These are phyloP conservation scores for Neoascochyta sp. DNA, from an alignment of 2,329 filamentous ascomycete species.

Conservation along the genomic window DNA sequence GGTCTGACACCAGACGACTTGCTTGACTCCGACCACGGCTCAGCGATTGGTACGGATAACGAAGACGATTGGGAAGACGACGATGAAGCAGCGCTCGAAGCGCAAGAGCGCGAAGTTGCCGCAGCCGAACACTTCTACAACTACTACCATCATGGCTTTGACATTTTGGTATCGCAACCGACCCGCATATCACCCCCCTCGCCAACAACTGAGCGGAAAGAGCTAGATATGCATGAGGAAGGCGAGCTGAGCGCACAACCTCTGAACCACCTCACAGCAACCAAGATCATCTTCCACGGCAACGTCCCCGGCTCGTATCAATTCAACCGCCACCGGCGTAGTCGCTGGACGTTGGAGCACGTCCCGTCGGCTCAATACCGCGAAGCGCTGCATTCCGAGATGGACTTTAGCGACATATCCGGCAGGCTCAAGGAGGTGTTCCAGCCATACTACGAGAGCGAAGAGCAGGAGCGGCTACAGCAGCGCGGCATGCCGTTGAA, in stretches of 20 bases:
- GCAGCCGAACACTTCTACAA: constrained; percentile 83
- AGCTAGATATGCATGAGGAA: constrained; percentile 20
- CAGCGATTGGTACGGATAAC: constrained; percentile 34
- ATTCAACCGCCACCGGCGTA: constrained; percentile 89
- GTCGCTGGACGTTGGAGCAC: constrained; percentile 73
- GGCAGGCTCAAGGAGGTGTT: constrained; percentile 64
- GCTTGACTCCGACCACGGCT: constrained; percentile 32
- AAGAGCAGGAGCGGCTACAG: constrained; percentile 52
- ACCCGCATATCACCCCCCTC: constrained; percentile 48
- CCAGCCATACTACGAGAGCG: constrained; percentile 60
- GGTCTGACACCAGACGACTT: constrained; percentile 29
- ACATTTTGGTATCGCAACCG: constrained; percentile 82
- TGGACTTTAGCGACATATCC: constrained; percentile 58
- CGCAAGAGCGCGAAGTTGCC: constrained; percentile 57
- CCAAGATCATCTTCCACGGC: constrained; percentile 88
- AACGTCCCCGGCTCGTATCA: constrained; percentile 95
- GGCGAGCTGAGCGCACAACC: constrained; percentile 30
- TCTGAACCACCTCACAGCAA: constrained; percentile 70
- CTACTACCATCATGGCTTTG: constrained; percentile 94
- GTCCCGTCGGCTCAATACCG: constrained; percentile 42
- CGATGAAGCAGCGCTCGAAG: constrained; percentile 49
- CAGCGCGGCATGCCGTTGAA: constrained; percentile 77
- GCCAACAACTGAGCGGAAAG: constrained; percentile 55
- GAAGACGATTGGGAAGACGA: constrained; percentile 49
- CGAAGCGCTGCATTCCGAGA: constrained; percentile 66